Evolutionary conservation across 1,139 yeast species (phyloP).

Genomic region (Lodderomyces margitis): DNA sequence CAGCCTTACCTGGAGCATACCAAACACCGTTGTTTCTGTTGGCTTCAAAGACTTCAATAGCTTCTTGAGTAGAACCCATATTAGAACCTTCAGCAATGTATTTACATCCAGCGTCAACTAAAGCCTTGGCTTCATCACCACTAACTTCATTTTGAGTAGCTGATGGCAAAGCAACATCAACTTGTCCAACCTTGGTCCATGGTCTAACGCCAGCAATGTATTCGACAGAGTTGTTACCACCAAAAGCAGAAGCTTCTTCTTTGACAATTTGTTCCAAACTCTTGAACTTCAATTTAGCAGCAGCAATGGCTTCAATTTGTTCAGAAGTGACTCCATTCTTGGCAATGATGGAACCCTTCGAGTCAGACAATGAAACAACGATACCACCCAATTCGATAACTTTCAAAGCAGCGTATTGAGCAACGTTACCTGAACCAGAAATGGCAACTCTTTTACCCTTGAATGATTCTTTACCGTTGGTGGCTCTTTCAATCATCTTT

Average conservation of each 20-base stretch:
- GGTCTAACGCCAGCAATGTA: slow-evolving; percentile 95
- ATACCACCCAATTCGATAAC: slow-evolving; percentile 95
- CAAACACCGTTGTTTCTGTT: slow-evolving; percentile 77
- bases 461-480: slow-evolving; percentile 84
- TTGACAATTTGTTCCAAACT: slow-evolving; percentile 65
- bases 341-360: slow-evolving; percentile 81
- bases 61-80: slow-evolving; percentile 98
- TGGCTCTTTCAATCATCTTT: slow-evolving; percentile 94
- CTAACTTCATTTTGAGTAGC: slow-evolving; percentile 98
- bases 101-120: slow-evolving; percentile 88
- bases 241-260: slow-evolving; percentile 58
- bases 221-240: slow-evolving; percentile 53
- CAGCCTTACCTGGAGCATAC: slow-evolving; percentile 99
- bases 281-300: slow-evolving; percentile 79
- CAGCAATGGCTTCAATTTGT: slow-evolving; percentile 75
- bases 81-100: slow-evolving; percentile 98
- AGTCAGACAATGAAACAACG: slow-evolving; percentile 91
- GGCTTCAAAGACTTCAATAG: slow-evolving; percentile 90
- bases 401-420: slow-evolving; percentile 97
- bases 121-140: slow-evolving; percentile 94
- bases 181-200: slow-evolving; percentile 89
- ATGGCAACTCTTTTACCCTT: slow-evolving; percentile 92
- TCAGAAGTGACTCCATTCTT: slow-evolving; percentile 79
- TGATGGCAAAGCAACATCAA: slow-evolving; percentile 95
- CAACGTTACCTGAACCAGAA: slow-evolving; percentile 98